Evolutionary conservation across 805 yeast genomes (phyloP), one percentile per base, ranked within the genome.

Genomic region (Ogataea methanolica): DNA sequence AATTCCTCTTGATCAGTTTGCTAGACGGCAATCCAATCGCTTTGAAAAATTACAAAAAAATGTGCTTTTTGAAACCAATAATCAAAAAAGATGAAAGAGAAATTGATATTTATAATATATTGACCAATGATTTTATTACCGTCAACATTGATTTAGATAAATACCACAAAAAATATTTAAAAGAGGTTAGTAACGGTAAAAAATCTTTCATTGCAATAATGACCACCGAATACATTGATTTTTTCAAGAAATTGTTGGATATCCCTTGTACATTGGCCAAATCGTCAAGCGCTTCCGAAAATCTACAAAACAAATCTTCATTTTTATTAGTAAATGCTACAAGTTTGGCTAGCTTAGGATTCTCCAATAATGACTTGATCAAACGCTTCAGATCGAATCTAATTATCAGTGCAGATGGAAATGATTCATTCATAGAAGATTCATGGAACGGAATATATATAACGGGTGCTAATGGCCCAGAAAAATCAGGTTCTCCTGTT

Each of bases 301-400:
- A 47, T 39, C 40, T 55, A 42, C 68, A 60, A 39, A 72, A 69
- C 52, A 67, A 72, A 34, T 66, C 74, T 14, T 73, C 76, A 7
- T 57, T 73, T 17, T 57, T 74, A 21, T 46, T 74, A 19, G 56
- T 71, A 2, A 63, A 69, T 8, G 36, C 52, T 15, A 46, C 61
- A 7, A 70, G 75, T 42, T 60, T 68, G 40, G 33, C 46, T 47
- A n/a, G 50, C 21, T n/a, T 54, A 9, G 47, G 51, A 4, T 11
- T 36, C 6, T 52, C 50, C 4, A 50, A 51, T n/a, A 16, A 39
- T 5, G 38, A 48, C 4, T 29, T 58, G 17, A 50, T 55, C 11
- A 36, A 50, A 4, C 49, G 66, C 29, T 62, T 73, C 43, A 55
- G 78, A n/a, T 73, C 72, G 0, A 73, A 73, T 45, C 59, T 73